Evolutionary conservation across 768 basidiomycete species (phyloP), one percentile per base, ranked within the genome.

Genomic region (Lyophyllum atratum): DNA sequence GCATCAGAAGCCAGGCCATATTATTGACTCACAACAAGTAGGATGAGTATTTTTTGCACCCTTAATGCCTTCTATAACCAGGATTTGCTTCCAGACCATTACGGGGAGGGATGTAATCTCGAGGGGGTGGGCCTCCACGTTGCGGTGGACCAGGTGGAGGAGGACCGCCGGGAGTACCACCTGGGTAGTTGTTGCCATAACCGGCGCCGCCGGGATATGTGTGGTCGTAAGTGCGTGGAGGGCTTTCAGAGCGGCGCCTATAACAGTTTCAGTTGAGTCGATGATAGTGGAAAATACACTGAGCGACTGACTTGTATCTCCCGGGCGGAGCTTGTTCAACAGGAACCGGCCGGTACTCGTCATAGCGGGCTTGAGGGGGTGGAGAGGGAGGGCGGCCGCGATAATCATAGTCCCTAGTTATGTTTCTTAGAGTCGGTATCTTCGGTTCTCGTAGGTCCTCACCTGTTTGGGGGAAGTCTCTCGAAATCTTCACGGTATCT

Each of bases 161-260:
- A 61, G 76, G 70, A 56, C 72, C 74, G 64, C 66, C 62, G 49
- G 72, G 65, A 59, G 76, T 64, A 66, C 64, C 67, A 54, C 74
- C 74, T 69, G 81, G 55, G 61, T 87, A 85, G 65, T 82, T 81
- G 63, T 83, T 83, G 64, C 72, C 67, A 57, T 78, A 79, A 61
- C 73, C 70, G 44, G 70, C 56, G 54, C 69, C 64, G 52, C 66
- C 68, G 47, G 79, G 66, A 64, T 85, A 85, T 39, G 74, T 69
- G 58, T 69, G 64, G 49, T 87, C 85, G 70, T 86, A 87, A 8
- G 69, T 49, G 49, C 83, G 74, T 42, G 81, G 80, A 54, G 86
- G 87, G 64, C 90, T 92, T 64, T 84, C 80, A 31, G 90, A 92
- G 51, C 90, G 86, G 63, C 90, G 86, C 55, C 88, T 89, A 58